phyloP scores from a whole-genome alignment of 2,329 filamentous ascomycete genomes.

The Rutstroemia sp. region DNA sequence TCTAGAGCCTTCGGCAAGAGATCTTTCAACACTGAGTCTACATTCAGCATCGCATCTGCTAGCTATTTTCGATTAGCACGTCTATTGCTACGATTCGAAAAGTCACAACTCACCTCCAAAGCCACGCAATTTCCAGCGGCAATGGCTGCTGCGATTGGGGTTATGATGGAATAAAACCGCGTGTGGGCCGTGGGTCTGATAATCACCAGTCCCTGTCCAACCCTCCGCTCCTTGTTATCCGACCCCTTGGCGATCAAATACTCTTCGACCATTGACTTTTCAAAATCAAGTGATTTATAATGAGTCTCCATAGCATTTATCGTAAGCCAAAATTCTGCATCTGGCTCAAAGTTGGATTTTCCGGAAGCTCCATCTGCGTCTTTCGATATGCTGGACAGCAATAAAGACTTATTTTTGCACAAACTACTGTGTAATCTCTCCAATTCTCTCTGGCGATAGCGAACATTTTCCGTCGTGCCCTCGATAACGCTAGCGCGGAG shows the following conservation, averaged over 20 bases:
- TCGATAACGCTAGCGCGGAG: constrained; percentile 35
- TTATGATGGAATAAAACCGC: constrained; percentile 39
- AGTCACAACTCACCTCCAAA: constrained; percentile 34
- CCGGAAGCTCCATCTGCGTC: constrained; percentile 35
- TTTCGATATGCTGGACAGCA: constrained; percentile 2
- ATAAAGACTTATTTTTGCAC: constrained; percentile 24
- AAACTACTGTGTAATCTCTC: constrained; percentile 35
- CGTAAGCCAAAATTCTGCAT: constrained; percentile 35
- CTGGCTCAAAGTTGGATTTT: constrained; percentile 35
- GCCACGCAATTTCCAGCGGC: constrained; percentile 44
- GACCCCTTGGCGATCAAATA: constrained; percentile 35
- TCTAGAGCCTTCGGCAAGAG: constrained; percentile 37
- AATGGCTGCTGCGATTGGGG: constrained; percentile 38
- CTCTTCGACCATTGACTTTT: constrained; percentile 33
- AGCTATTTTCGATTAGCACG: constrained; percentile 6
- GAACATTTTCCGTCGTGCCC: constrained; percentile 37
- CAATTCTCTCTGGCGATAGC: constrained; percentile 39
- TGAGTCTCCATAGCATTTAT: constrained; percentile 34
- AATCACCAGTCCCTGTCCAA: constrained; percentile 37
- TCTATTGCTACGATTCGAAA: neutral
- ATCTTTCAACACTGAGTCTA: constrained; percentile 33
- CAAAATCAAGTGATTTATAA: constrained; percentile 34
- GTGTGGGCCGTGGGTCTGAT: constrained; percentile 42
- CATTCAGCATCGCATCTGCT: constrained; percentile 26
- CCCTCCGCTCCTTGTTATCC: constrained; percentile 30